A percentile compares a stretch with the other conserved stretches of the same genome.
Conservation (phyloP, 352 stramenopile genomes). For the Phytopythium mirpurense region DNA sequence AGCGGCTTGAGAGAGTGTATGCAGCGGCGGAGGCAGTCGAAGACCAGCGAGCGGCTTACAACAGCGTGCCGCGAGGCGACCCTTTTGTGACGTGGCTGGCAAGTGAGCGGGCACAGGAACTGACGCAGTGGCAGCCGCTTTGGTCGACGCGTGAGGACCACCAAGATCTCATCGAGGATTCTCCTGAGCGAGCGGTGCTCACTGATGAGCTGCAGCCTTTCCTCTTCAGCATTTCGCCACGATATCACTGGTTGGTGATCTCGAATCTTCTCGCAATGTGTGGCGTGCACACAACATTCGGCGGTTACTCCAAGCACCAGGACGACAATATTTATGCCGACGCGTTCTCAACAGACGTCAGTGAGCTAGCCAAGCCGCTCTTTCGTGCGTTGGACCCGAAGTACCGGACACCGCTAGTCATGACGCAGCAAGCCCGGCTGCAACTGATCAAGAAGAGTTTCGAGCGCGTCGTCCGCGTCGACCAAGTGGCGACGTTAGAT, state of each 20-base stretch:
- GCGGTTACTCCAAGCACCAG: not conserved
- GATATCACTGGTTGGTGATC: constrained; percentile 26
- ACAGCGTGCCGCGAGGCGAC: constrained; percentile 26
- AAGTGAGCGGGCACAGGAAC: constrained; percentile 26
- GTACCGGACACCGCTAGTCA: constrained; percentile 15
- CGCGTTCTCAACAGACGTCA: constrained; percentile 19
- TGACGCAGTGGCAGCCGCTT: constrained; percentile 56
- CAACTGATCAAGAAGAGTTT: constrained; percentile 14
- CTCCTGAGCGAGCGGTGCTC: constrained; percentile 59
- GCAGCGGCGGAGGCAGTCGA: constrained; percentile 21
- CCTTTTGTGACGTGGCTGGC: constrained; percentile 40
- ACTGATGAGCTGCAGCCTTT: constrained; percentile 79
- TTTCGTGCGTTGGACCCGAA: constrained; percentile 31
- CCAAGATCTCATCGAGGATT: constrained; percentile 42
- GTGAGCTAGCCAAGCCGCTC: constrained; percentile 33
- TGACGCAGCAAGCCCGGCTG: constrained; percentile 22
- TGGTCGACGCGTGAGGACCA: constrained; percentile 36
- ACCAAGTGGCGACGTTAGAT: constrained; percentile 16
- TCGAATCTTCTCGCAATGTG: constrained; percentile 35
- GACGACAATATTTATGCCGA: constrained; percentile 1
- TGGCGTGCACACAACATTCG: constrained; percentile 20
- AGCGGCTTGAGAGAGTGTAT: constrained; percentile 17
- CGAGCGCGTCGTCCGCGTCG: constrained; percentile 21
- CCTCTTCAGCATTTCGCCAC: constrained; percentile 48
- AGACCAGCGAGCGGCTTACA: constrained; percentile 58